A percentile compares a stretch with the other conserved stretches of the same genome.
Conservation (phyloP, 768 basidiomycete species). For the Botryobasidium botryosum region DNA sequence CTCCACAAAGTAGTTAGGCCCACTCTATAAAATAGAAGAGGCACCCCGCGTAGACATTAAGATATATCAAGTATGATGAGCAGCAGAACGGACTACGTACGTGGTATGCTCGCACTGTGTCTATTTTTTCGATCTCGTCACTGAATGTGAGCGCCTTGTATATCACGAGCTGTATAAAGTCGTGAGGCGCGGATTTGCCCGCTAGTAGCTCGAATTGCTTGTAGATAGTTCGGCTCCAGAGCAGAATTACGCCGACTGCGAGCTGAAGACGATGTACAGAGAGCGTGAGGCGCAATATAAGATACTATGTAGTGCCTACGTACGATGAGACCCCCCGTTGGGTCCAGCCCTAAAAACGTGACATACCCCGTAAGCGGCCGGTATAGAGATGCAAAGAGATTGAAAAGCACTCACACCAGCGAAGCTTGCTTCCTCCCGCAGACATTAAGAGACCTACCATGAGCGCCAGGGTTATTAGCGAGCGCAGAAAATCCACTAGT, state of each 20-base stretch:
- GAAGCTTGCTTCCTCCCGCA: constrained; percentile 58
- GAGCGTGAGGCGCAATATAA: too few relatives aligned
- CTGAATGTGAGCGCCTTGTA: constrained; percentile 90
- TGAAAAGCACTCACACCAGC: constrained; percentile 49
- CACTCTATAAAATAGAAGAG: too few relatives aligned
- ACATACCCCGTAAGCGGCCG: too few relatives aligned
- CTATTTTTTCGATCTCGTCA: constrained; percentile 68
- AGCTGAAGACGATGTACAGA: constrained; percentile 45
- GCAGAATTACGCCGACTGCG: constrained; percentile 54
- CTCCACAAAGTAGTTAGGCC: constrained; percentile 68
- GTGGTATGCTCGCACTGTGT: constrained; percentile 88
- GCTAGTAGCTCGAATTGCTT: constrained; percentile 73
- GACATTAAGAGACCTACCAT: constrained; percentile 65
- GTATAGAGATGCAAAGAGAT: constrained; percentile 19
- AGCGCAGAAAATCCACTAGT: too few relatives aligned
- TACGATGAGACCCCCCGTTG: constrained; percentile 60
- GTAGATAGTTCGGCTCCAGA: constrained; percentile 65
- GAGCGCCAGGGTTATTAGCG: neutral
- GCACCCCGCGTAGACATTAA: neutral
- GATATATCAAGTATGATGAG: neutral
- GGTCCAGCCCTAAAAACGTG: constrained; percentile 43
- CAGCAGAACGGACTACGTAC: too few relatives aligned
- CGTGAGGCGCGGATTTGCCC: constrained; percentile 81
- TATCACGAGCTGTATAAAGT: constrained; percentile 77
- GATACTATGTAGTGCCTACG: neutral